phyloP scores from a whole-genome alignment of 2,329 filamentous ascomycete genomes.

The Cercospora sojina region DNA sequence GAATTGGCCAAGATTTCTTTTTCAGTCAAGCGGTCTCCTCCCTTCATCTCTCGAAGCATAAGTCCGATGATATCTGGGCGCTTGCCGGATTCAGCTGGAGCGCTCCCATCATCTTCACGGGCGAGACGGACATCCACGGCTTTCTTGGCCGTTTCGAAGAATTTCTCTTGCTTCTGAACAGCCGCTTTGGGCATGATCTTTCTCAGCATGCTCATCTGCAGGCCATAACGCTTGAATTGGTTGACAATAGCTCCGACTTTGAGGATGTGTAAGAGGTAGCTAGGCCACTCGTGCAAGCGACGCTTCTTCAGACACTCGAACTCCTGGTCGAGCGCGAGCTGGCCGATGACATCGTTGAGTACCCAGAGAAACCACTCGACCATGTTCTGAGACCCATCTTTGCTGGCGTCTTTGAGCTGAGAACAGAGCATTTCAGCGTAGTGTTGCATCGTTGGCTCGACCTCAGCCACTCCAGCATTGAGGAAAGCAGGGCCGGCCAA shows the following conservation, averaged over 20 bases:
- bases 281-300: slow-evolving; percentile 30
- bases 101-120: slow-evolving; percentile 16
- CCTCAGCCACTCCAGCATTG: slow-evolving; percentile 26
- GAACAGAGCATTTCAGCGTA: slow-evolving; percentile 25
- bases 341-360: slow-evolving; percentile 67
- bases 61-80: slow-evolving; percentile 27
- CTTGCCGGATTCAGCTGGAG: background rate
- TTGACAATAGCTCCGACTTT: slow-evolving; percentile 24
- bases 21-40: slow-evolving; percentile 22
- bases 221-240: slow-evolving; percentile 26
- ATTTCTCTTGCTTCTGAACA: slow-evolving; percentile 15
- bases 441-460: slow-evolving; percentile 28
- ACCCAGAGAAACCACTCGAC: slow-evolving; percentile 78
- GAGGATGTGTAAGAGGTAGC: slow-evolving; percentile 23
- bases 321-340: slow-evolving; percentile 56
- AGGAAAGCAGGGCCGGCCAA: slow-evolving; percentile 26
- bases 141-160: slow-evolving; percentile 20
- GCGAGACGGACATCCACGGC: slow-evolving; percentile 24
- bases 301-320: slow-evolving; percentile 34
- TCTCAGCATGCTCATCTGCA: slow-evolving; percentile 20
- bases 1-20: slow-evolving; percentile 25
- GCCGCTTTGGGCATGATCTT: slow-evolving; percentile 18
- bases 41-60: slow-evolving; percentile 28
- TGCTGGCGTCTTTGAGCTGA: slow-evolving; percentile 21
- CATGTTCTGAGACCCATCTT: slow-evolving; percentile 69